Conservation (phyloP, 495 filamentous ascomycete species). For the Rhizodiscina lignyota region DNA sequence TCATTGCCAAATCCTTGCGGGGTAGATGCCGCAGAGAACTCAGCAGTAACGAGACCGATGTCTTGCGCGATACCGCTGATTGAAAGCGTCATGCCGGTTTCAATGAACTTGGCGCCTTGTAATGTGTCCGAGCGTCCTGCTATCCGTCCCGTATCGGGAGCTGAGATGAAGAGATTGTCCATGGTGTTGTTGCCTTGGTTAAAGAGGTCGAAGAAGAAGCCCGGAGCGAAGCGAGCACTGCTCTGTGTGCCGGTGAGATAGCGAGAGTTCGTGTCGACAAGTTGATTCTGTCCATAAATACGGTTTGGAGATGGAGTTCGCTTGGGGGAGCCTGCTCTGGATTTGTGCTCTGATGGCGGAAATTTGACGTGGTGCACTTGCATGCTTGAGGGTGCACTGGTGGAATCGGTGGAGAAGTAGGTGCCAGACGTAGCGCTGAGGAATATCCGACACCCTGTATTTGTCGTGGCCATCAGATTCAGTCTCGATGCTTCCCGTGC, state of each 20-base stretch:
- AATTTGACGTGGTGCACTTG: conserved; percentile 91
- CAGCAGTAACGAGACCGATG: conserved; percentile 53
- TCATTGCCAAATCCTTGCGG: conserved; percentile 89
- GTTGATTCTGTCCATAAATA: conserved; percentile 1
- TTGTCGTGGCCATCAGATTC: conserved; percentile 80
- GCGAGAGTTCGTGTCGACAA: conserved; percentile 21
- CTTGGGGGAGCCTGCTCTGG: conserved; percentile 12
- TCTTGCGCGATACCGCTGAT: conserved; percentile 56
- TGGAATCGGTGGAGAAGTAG: conserved; percentile 41
- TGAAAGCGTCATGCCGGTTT: conserved; percentile 60
- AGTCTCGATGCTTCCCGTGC: conserved; percentile 64
- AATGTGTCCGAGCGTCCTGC: conserved; percentile 32
- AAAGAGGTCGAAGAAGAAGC: conserved; percentile 69
- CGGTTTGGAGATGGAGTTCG: conserved; percentile 2
- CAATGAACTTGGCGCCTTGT: conserved; percentile 27
- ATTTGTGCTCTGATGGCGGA: conserved; percentile 41
- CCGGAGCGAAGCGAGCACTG: conserved; percentile 55
- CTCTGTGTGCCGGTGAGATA: conserved; percentile 9
- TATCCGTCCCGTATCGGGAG: conserved; percentile 73
- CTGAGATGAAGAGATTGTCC: conserved; percentile 67
- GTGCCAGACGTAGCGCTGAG: conserved; percentile 73
- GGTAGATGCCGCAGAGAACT: conserved; percentile 47
- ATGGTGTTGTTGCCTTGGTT: conserved; percentile 31
- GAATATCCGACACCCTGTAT: conserved; percentile 79
- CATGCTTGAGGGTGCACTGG: conserved; percentile 76